Base-by-base conservation (phyloP, 345 rosid genomes). In the Salix brachista region DNA sequence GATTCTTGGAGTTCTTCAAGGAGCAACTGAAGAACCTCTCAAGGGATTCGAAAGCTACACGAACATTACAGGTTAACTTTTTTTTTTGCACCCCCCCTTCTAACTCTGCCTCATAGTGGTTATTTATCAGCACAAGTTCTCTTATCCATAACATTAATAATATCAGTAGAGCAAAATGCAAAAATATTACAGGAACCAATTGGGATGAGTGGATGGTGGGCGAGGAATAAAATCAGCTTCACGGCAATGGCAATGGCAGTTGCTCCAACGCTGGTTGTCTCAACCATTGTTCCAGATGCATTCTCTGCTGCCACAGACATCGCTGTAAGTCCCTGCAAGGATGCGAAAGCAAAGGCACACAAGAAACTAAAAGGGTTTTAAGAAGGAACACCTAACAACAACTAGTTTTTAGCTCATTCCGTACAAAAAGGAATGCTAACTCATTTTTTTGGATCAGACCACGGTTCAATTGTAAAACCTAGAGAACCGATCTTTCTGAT, bases 1-100 rank as follows among this genome's bases (percentile, higher is more conserved):
- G 84, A 56, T 89, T 90, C 80, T 89, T 85, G 13, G 91, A 89
- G 84, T 90, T 90, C 86, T 87, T 89, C 69, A 90, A 90, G 80
- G 90, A 89, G 83, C 91, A 87, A 44, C 83, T 85, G 58, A 78
- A 78, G 75, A 84, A 81, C 41, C 62, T 76, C 8, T 39, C 77
- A 8, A 44, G 72, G 76, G 8, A 64, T 28, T 65, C 77, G 11
- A 48, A 83, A 25, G 9, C 81, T 4, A 37, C 26, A 61, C 69
- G 75, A 69, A 34, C 41, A 25, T 67, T 74, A 41, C 77, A 76
- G 86, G 86, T 77, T 13, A 26, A 21, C 3, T 2, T 14, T 21
- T 19, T 30, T 60, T 50, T 30, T 32, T 14, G 50, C 18, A n/a
- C 3, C 26, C 6, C 18, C 30, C 16, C 30, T 12, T 25, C 46